These are phyloP conservation scores for Calvatia gigantea DNA, from an alignment of 768 basidiomycete genomes.

Conservation along the genomic window DNA sequence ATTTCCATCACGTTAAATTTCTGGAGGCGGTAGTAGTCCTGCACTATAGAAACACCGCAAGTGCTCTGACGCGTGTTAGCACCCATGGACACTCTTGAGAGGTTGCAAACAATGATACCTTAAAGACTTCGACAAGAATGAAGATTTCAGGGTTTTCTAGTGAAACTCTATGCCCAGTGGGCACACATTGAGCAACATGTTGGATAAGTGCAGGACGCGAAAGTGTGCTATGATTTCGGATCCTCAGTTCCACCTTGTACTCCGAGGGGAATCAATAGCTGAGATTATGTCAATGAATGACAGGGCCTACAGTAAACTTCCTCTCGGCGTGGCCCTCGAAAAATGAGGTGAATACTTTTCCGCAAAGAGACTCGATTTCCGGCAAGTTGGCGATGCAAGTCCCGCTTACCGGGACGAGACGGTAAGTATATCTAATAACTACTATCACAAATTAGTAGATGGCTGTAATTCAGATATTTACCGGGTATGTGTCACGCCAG, in stretches of 20 bases:
- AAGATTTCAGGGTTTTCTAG: conserved; percentile 68
- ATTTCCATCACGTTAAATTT: conserved; percentile 83
- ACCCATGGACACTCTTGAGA: not conserved
- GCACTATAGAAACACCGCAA: conserved; percentile 72
- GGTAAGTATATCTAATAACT: conserved; percentile 57
- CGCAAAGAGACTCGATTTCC: conserved; percentile 66
- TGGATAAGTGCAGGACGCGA: conserved; percentile 58
- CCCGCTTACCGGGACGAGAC: conserved; percentile 67
- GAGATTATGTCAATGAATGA: not conserved
- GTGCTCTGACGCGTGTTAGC: conserved; percentile 45
- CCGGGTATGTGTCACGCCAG: conserved; percentile 67
- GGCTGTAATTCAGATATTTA: conserved; percentile 23
- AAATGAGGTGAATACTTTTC: conserved; percentile 47
- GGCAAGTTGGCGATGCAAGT: conserved; percentile 65
- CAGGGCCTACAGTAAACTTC: conserved; percentile 43
- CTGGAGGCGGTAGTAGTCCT: conserved; percentile 64
- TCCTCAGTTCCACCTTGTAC: conserved; percentile 80
- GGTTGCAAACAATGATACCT: conserved; percentile 41
- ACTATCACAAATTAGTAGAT: not conserved
- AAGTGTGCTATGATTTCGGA: conserved; percentile 75
- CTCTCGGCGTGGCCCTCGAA: conserved; percentile 42
- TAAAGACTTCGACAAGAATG: conserved; percentile 80
- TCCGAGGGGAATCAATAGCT: conserved; percentile 23
- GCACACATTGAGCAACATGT: conserved; percentile 67
- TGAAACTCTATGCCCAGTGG: conserved; percentile 63